Evolutionary conservation across 441 rosid species (phyloP), one percentile per base, ranked within the genome.

Genomic region (Dalechampia spathulata): DNA sequence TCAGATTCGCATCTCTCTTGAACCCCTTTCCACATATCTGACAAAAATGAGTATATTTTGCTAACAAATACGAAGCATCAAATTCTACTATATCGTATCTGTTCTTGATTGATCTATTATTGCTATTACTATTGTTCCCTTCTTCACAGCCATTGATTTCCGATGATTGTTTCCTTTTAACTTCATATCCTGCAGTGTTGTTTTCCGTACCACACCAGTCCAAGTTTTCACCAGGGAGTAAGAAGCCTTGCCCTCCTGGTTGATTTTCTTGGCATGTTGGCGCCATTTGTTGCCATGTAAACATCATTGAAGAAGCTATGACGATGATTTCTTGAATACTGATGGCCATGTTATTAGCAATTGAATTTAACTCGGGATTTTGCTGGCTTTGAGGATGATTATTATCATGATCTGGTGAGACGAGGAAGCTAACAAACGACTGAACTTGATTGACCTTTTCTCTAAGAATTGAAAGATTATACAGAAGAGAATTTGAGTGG

Each of bases 21-120:
- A 87, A 90, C 46, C 97, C 96, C 69, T 90, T 90, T 6, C 87
- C 87, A 7, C 96, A 90, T 34, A 90, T 72, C 47, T 74, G 80
- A 60, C 97, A 90, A 45, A 81, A 80, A 75, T 90, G 97, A 4
- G 91, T 83, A 71, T 85, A 87, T 30, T 87, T 90, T 0, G 97
- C 96, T 44, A 90, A 55, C 23, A 90, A 63, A 44, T 85, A 82
- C 0, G 65, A 62, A 1, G 71, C 91, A n/a, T 74, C 80, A 54
- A 90, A 44, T 67, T 90, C 96, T 21, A 90, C 43, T 25, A 86
- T 69, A 30, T 86, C 87, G 17, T 36, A 60, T 49, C 47, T 56
- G 1, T 43, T 45, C n/a, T 20, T 27, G 19, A 55, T 61, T 2
- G 62, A 42, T 58, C 32, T 37, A 19, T 22, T 20, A 45, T 45